Evolutionary conservation across 1,284 basidiomycete species (phyloP).

Genomic region (Grifola frondosa): DNA sequence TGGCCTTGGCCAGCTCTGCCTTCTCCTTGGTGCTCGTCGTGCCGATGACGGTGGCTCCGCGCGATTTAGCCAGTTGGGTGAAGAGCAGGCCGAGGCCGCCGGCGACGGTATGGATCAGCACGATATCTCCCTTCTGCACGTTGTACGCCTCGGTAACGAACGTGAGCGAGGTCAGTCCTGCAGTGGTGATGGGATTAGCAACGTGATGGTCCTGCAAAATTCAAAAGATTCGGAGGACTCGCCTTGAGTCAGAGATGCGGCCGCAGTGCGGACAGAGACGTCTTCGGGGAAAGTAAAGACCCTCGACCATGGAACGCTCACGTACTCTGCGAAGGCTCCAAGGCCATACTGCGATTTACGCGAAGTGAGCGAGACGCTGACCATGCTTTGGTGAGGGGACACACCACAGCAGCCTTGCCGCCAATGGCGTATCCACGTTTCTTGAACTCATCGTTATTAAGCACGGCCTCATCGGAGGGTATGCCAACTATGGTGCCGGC

Average conservation of each 20-base stretch:
- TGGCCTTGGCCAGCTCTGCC: slow-evolving; percentile 72
- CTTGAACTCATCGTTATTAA: slow-evolving; percentile 59
- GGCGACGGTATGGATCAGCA: slow-evolving; percentile 90
- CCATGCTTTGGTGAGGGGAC: slow-evolving; percentile 22
- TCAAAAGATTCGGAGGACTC: background rate
- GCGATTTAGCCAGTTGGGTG: slow-evolving; percentile 58
- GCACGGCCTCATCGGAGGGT: slow-evolving; percentile 57
- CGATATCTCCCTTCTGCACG: slow-evolving; percentile 72
- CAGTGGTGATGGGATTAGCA: background rate
- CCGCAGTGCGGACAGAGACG: slow-evolving; percentile 65
- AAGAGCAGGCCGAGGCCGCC: slow-evolving; percentile 73
- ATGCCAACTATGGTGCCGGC: slow-evolving; percentile 75
- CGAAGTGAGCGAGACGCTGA: background rate
- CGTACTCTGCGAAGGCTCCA: slow-evolving; percentile 28
- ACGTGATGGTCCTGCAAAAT: no score
- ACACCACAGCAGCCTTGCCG: slow-evolving; percentile 61
- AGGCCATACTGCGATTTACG: slow-evolving; percentile 42
- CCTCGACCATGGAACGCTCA: slow-evolving; percentile 29
- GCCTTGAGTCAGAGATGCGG: slow-evolving; percentile 50
- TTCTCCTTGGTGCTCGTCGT: slow-evolving; percentile 88
- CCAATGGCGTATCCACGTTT: slow-evolving; percentile 60
- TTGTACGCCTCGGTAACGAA: slow-evolving; percentile 85
- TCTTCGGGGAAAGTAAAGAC: slow-evolving; percentile 57
- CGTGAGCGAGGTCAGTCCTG: slow-evolving; percentile 75
- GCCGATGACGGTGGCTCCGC: slow-evolving; percentile 91